A percentile compares a stretch with the other conserved stretches of the same genome.
These are phyloP conservation scores for Ogataea philodendri DNA, from an alignment of 805 yeast species.

Conservation along the genomic window DNA sequence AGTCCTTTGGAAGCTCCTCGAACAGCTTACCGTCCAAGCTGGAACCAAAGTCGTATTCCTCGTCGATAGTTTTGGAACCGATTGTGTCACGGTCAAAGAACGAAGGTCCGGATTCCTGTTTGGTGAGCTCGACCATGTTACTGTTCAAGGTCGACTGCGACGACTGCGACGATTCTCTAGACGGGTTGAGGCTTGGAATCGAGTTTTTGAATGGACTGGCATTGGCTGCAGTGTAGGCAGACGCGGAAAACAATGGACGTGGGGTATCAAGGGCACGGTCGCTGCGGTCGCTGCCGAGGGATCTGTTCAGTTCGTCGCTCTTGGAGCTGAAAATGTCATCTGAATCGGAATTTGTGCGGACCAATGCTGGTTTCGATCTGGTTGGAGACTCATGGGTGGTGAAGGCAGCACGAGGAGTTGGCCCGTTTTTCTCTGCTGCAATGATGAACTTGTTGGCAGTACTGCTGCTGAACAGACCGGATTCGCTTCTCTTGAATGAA, in stretches of 20 bases:
- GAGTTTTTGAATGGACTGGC: slow-evolving; percentile 29
- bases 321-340: slow-evolving; percentile 26
- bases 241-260: slow-evolving; percentile 63
- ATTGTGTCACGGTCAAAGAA: slow-evolving; percentile 21
- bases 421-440: slow-evolving; percentile 37
- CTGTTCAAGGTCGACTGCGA: slow-evolving; percentile 21
- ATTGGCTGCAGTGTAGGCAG: slow-evolving; percentile 60
- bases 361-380: slow-evolving; percentile 50
- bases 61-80: slow-evolving; percentile 19
- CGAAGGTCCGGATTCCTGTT: slow-evolving; percentile 18
- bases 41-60: slow-evolving; percentile 22
- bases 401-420: slow-evolving; percentile 66
- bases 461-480: slow-evolving; percentile 31
- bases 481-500: slow-evolving; percentile 35
- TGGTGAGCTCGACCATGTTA: slow-evolving; percentile 8
- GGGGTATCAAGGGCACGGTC: slow-evolving; percentile 54
- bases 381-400: slow-evolving; percentile 73
- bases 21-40: slow-evolving; percentile 35
- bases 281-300: slow-evolving; percentile 37
- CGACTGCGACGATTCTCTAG: slow-evolving; percentile 26
- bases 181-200: slow-evolving; percentile 26
- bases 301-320: slow-evolving; percentile 34
- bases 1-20: slow-evolving; percentile 31
- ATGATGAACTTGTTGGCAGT: slow-evolving; percentile 39
- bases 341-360: slow-evolving; percentile 41